Evolutionary conservation across 495 filamentous ascomycete genomes (phyloP).

Genomic region (Aspergillus leporis): DNA sequence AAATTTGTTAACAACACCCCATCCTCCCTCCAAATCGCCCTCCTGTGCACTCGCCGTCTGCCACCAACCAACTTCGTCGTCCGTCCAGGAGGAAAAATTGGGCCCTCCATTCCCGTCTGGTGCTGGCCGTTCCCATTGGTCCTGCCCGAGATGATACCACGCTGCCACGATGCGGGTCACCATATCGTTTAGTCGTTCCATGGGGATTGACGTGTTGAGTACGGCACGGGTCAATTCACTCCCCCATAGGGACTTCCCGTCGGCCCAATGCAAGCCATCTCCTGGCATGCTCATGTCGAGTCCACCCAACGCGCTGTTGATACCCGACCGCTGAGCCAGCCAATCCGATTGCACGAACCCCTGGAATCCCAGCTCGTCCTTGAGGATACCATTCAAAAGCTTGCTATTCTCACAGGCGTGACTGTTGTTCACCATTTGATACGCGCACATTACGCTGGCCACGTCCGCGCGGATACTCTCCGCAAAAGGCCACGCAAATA

Average conservation of each 20-base stretch:
- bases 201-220: constrained; percentile 79
- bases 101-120: constrained; percentile 67
- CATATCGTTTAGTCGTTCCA: constrained; percentile 90
- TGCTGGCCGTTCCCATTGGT: constrained; percentile 58
- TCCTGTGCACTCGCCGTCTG: constrained; percentile 64
- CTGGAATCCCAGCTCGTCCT: constrained; percentile 93
- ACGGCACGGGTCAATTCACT: constrained; percentile 71
- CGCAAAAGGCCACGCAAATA: constrained; percentile 89
- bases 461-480: constrained; percentile 87
- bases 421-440: constrained; percentile 89
- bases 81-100: constrained; percentile 91
- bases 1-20: constrained; percentile 69
- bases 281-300: constrained; percentile 97
- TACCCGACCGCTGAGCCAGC: constrained; percentile 84
- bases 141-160: constrained; percentile 90
- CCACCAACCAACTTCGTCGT: constrained; percentile 64
- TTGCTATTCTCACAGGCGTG: constrained; percentile 93
- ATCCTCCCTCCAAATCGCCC: constrained; percentile 36
- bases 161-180: constrained; percentile 85
- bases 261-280: constrained; percentile 74
- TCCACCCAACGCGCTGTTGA: constrained; percentile 76
- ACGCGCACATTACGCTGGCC: constrained; percentile 83
- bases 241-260: constrained; percentile 82
- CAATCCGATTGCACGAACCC: constrained; percentile 94
- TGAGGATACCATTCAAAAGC: constrained; percentile 86